These are phyloP conservation scores for Cutaneotrichosporon dermatis DNA, from an alignment of 1,284 basidiomycete genomes.

Conservation along the genomic window DNA sequence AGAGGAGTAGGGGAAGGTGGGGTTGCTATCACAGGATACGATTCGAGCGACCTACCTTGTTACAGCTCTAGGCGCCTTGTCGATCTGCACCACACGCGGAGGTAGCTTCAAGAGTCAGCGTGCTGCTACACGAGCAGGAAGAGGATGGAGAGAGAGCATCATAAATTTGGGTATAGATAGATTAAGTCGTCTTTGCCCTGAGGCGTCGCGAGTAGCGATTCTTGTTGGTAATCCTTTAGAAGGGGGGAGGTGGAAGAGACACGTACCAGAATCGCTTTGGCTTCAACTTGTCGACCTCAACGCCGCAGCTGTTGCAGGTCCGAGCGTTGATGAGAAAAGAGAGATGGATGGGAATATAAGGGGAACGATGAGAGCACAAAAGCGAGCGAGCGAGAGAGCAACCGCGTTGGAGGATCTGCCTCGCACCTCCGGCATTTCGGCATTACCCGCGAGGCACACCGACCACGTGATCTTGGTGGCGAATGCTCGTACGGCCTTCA, in stretches of 20 bases:
- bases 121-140: neutral
- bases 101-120: neutral
- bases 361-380: neutral
- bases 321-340: neutral
- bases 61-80: neutral
- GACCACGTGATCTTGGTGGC: conserved; percentile 2
- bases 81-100: neutral
- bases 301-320: neutral
- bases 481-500: neutral
- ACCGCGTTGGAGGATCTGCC: neutral
- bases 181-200: conserved; percentile 42
- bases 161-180: conserved; percentile 48
- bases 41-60: neutral
- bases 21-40: neutral
- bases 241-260: neutral
- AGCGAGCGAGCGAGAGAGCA: conserved; percentile 2
- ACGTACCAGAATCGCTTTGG: neutral
- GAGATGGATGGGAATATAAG: neutral
- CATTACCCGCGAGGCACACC: conserved; percentile 1
- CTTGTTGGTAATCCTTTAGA: conserved; percentile 43
- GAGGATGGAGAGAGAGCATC: conserved; percentile 9
- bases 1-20: conserved; percentile 5
- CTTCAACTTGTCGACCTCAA: neutral
- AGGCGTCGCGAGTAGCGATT: conserved; percentile 49
- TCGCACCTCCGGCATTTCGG: conserved; percentile 7